phyloP scores from a whole-genome alignment of 2,329 filamentous ascomycete genomes.

The Diplodia intermedia region DNA sequence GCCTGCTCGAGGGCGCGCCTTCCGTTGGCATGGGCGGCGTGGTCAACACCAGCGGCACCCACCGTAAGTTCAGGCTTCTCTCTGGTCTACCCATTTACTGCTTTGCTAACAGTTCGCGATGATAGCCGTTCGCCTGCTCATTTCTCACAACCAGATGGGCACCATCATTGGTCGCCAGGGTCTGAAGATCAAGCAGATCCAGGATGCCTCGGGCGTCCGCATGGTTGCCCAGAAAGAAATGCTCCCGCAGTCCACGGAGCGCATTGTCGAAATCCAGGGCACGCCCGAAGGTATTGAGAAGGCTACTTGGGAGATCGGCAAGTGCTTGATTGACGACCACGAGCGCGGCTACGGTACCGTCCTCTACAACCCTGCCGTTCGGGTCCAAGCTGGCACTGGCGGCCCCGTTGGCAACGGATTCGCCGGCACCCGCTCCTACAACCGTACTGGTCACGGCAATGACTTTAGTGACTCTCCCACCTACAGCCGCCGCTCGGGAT shows the following conservation, averaged over 20 bases:
- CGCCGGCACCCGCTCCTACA: constrained; percentile 71
- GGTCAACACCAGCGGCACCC: constrained; percentile 85
- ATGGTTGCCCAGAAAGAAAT: constrained; percentile 99
- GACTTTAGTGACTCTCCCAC: constrained; percentile 88
- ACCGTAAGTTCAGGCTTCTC: constrained; percentile 70
- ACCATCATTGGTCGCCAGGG: constrained; percentile 97
- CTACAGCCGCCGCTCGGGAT: constrained; percentile 81
- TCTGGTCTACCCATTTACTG: background rate
- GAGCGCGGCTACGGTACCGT: constrained; percentile 96
- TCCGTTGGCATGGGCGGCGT: constrained; percentile 96
- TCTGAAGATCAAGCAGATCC: constrained; percentile 99
- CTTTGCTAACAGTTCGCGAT: constrained; percentile 5
- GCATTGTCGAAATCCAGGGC: constrained; percentile 95
- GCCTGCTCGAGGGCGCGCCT: constrained; percentile 89
- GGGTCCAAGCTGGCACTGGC: constrained; percentile 72
- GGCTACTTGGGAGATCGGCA: constrained; percentile 98
- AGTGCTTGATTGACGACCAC: constrained; percentile 97
- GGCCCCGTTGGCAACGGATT: constrained; percentile 60
- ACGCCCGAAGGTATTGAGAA: constrained; percentile 94
- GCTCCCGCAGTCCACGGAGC: constrained; percentile 97
- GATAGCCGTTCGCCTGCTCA: constrained; percentile 94
- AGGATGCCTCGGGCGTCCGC: constrained; percentile 93
- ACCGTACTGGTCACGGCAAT: constrained; percentile 92
- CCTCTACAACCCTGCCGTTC: constrained; percentile 94
- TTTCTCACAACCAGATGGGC: constrained; percentile 99